Evolutionary conservation across 148 eudicot species (phyloP).

Genomic region (Vaccinium darrowii): DNA sequence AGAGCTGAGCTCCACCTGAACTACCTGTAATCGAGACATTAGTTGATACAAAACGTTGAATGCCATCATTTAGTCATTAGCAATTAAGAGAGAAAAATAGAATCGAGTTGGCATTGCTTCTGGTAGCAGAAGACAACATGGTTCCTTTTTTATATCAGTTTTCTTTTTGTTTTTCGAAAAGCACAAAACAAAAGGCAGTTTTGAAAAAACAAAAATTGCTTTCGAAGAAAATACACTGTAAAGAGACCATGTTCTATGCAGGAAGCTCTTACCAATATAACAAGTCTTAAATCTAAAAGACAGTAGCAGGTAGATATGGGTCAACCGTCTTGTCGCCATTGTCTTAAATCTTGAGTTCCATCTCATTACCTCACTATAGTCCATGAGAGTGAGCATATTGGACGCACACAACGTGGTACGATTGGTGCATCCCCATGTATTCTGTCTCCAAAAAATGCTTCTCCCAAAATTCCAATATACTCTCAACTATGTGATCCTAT

Average conservation of each 20-base stretch:
- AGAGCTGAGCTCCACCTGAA: not conserved
- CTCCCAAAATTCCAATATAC: not conserved
- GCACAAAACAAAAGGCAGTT: not conserved
- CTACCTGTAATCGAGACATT: not conserved
- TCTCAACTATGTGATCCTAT: not conserved
- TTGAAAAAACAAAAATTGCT: not conserved
- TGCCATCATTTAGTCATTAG: not conserved
- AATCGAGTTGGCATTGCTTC: not conserved
- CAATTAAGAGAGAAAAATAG: not conserved
- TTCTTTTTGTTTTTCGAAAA: not conserved
- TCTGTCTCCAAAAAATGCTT: not conserved
- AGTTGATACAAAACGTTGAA: not conserved
- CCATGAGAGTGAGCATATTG: too few species aligned
- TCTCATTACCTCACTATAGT: not conserved
- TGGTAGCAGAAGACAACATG: not conserved
- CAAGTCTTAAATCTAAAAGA: not conserved
- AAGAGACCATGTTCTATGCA: not conserved
- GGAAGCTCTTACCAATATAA: not conserved
- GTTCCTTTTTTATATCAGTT: not conserved
- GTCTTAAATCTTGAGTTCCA: too few species aligned
- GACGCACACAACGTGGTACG: too few species aligned
- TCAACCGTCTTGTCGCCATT: not conserved
- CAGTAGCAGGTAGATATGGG: not conserved
- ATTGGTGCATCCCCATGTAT: not conserved
- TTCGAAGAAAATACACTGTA: not conserved